Base-by-base conservation (phyloP, 2,329 filamentous ascomycete genomes). In the Graphilbum fragrans region DNA sequence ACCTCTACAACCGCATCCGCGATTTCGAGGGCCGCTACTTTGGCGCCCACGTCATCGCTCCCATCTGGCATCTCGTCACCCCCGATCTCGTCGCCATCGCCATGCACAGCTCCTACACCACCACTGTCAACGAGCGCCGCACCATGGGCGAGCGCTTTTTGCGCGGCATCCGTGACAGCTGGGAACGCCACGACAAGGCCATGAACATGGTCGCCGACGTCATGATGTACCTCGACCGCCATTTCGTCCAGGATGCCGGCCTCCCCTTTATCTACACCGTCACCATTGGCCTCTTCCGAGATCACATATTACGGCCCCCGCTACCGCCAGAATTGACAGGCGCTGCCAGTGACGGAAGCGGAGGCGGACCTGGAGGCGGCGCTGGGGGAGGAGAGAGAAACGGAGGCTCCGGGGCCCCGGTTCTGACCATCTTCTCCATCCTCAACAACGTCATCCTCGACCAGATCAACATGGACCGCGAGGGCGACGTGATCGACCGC, bases 161-260 rank as follows among this genome's bases (percentile, higher is more conserved):
- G 44, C 76, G 75, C 42, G 81, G 77, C 0, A 60, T 96, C 14
- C 82, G 82, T 51, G 70, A 79, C 44, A 77, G 80, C 3, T 98
- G 88, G 86, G 77, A 87, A 46, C 83, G 93, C 47, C 88, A 98
- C 56, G 85, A 88, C 56, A 75, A 84, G 43, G 88, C 84, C 35
- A 94, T 94, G 85, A 87, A 86, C 55, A 96, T 96, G 90, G 50
- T 52, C 9, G 51, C 51, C n/a, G 51, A 53, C 32, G 47, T 96
- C 25, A 70, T 96, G 39, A 95, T 96, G 87, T 95, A 95, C 56
- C 86, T 98, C 69, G 90, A 98, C 56, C 82, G 87, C 38, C 80
- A 88, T 22, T 87, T 84, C 53, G 82, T 78, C 38, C 69, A 78
- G 29, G 86, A 93, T 47, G 53, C 62, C 6, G 74, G 79, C 45